Percentiles rank a stretch among this genome's conserved stretches.
These are phyloP conservation scores for Lathyrus oleraceus DNA, from an alignment of 306 rosid species.

Conservation along the genomic window DNA sequence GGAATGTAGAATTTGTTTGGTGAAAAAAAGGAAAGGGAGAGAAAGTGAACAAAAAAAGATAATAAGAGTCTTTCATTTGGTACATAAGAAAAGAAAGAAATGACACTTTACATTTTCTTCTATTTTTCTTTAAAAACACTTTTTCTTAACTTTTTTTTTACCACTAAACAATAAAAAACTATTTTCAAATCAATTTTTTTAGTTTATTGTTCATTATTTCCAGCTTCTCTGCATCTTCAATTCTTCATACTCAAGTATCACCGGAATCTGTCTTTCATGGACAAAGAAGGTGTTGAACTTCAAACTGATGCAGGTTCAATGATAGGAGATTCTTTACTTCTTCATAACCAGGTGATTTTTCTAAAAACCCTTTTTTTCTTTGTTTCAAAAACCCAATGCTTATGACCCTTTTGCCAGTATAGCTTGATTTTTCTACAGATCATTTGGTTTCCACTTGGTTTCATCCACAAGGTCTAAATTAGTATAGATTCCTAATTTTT, in stretches of 20 bases:
- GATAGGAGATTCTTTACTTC: constrained; percentile 33
- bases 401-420: constrained; percentile 12
- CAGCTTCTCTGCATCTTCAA: constrained; percentile 15
- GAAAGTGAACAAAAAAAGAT: constrained; percentile 8
- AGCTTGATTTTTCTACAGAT: constrained; percentile 21
- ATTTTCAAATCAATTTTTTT: too few species aligned
- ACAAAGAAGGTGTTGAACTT: constrained; percentile 32
- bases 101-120: background rate
- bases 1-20: background rate
- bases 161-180: too few species aligned
- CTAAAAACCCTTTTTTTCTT: background rate
- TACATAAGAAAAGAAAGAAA: background rate
- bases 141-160: too few species aligned
- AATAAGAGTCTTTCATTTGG: background rate
- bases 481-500: constrained; percentile 10
- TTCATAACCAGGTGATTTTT: constrained; percentile 30
- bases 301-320: constrained; percentile 26
- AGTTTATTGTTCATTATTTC: constrained; percentile 1
- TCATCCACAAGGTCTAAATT: background rate
- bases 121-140: background rate
- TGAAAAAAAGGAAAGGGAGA: background rate
- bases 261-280: constrained; percentile 28
- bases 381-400: constrained; percentile 17
- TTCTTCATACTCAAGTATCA: constrained; percentile 2
- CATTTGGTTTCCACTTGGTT: constrained; percentile 23